Conservation (phyloP, 2,329 filamentous ascomycete genomes). For the Pseudocercospora eumusae region DNA sequence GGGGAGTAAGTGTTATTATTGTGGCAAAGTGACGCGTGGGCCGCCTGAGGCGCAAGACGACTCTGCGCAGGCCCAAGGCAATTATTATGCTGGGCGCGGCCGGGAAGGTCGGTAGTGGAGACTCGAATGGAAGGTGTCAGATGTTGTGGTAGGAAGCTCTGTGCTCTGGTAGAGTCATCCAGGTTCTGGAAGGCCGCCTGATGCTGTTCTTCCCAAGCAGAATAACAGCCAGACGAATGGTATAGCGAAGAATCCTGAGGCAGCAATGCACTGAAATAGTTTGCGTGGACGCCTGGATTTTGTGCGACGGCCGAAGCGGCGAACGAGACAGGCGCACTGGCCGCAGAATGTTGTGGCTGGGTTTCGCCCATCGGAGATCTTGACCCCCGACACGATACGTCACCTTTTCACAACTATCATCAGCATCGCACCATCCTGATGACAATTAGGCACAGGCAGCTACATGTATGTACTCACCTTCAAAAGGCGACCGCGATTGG, state of each 20-base stretch:
- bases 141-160: slow-evolving; percentile 1
- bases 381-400: neutral
- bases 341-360: neutral
- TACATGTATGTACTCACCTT: slow-evolving; percentile 10
- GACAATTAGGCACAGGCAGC: slow-evolving; percentile 5
- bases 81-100: slow-evolving; percentile 4
- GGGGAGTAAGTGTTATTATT: slow-evolving; percentile 18
- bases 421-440: neutral
- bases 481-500: slow-evolving; percentile 3
- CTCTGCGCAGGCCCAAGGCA: slow-evolving; percentile 17
- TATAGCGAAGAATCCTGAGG: slow-evolving; percentile 10
- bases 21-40: slow-evolving; percentile 22
- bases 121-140: slow-evolving; percentile 30
- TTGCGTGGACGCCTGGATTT: neutral
- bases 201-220: slow-evolving; percentile 1
- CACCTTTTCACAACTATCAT: slow-evolving; percentile 1
- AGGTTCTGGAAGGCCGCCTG: neutral
- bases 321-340: slow-evolving; percentile 5
- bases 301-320: neutral
- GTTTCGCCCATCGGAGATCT: neutral
- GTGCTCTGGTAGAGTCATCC: neutral
- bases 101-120: slow-evolving; percentile 23
- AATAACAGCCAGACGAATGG: neutral
- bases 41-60: slow-evolving; percentile 33
- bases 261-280: slow-evolving; percentile 3